phyloP scores from a whole-genome alignment of 805 yeast species.

The Candida endomychidarum region DNA sequence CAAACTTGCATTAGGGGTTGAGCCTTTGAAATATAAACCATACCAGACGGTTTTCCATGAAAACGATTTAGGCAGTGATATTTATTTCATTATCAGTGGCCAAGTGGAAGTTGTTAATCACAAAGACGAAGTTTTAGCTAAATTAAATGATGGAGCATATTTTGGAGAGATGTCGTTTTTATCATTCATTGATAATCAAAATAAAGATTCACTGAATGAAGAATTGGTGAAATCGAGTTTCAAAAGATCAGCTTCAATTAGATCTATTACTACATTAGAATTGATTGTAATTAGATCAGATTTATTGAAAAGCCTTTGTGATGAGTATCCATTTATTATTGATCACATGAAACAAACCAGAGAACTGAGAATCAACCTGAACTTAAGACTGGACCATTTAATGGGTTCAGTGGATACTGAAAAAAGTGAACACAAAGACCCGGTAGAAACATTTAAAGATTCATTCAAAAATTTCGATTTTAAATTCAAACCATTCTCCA shows the following conservation, averaged over 20 bases:
- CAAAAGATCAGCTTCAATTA: conserved; percentile 59
- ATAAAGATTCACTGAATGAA: conserved; percentile 13
- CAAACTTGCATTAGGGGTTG: conserved; percentile 62
- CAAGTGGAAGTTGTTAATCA: conserved; percentile 65
- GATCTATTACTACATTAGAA: conserved; percentile 61
- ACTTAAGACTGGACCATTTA: no score
- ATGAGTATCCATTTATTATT: conserved; percentile 55
- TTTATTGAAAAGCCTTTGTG: conserved; percentile 52
- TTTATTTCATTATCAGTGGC: conserved; percentile 66
- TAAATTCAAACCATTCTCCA: conserved; percentile 16
- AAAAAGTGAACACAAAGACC: not conserved
- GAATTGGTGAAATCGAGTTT: not conserved
- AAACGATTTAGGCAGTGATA: conserved; percentile 61
- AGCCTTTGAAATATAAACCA: conserved; percentile 51
- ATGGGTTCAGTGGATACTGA: no score
- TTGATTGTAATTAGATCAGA: conserved; percentile 59
- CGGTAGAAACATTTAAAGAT: not conserved
- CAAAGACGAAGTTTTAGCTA: conserved; percentile 43
- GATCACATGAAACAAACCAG: conserved; percentile 65
- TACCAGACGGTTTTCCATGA: conserved; percentile 61
- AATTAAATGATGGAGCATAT: conserved; percentile 61
- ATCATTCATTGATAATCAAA: conserved; percentile 38
- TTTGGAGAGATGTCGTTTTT: conserved; percentile 80
- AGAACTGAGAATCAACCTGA: conserved; percentile 38
- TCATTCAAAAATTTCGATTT: conserved; percentile 11